These are phyloP conservation scores for Marasmius oreades DNA, from an alignment of 1,284 basidiomycete genomes.

Conservation along the genomic window DNA sequence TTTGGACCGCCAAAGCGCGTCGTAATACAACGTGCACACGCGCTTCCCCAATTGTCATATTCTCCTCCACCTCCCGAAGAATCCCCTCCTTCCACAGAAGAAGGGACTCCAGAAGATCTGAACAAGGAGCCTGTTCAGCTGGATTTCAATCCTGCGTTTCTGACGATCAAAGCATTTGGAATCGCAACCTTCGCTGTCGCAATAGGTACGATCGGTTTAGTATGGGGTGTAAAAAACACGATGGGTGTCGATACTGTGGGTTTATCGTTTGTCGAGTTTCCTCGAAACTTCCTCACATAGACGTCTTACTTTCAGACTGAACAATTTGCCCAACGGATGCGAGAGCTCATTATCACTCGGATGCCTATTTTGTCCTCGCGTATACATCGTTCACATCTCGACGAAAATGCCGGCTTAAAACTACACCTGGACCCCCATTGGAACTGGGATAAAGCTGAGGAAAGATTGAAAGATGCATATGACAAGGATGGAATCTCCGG, in stretches of 20 bases:
- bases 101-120: slow-evolving; percentile 18
- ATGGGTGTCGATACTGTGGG: slow-evolving; percentile 36
- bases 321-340: slow-evolving; percentile 55
- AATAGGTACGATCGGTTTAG: slow-evolving; percentile 25
- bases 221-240: slow-evolving; percentile 28
- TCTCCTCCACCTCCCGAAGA: not conserved
- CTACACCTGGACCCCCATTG: slow-evolving; percentile 27
- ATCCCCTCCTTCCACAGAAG: not conserved
- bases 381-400: slow-evolving; percentile 42
- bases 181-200: slow-evolving; percentile 38
- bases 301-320: slow-evolving; percentile 34
- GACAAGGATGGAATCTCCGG: slow-evolving; percentile 49
- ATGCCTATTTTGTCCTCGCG: slow-evolving; percentile 48
- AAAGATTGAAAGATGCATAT: slow-evolving; percentile 49
- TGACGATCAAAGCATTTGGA: slow-evolving; percentile 36
- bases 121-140: slow-evolving; percentile 11
- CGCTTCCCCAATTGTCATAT: not conserved
- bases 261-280: slow-evolving; percentile 7
- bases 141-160: slow-evolving; percentile 30
- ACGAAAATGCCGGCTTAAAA: slow-evolving; percentile 26
- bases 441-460: slow-evolving; percentile 49
- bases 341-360: slow-evolving; percentile 34
- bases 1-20: no score
- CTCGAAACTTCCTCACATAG: not conserved
- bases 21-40: no score